Evolutionary conservation across 306 rosid species (phyloP), one percentile per base, ranked within the genome.

Genomic region (Ormosia semicastrata): DNA sequence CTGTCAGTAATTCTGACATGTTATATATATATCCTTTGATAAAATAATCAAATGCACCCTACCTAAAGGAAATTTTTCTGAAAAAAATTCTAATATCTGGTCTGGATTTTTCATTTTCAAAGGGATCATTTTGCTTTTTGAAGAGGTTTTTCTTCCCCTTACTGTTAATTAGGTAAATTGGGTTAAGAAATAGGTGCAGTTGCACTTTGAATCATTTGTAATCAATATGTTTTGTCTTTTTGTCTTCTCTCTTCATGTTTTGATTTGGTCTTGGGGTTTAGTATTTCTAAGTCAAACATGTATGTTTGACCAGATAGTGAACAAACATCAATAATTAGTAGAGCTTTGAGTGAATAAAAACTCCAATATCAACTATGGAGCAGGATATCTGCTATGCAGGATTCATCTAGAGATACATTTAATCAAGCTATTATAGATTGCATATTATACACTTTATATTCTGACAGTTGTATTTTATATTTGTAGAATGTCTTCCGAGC

Each of bases 371-470:
- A n/a, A 4, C 8, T 2, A 33, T 71, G 37, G 15, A 53, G 50
- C 66, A 36, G 50, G 66, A 36, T 18, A 73, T 54, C 33, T 54
- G 18, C 44, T 56, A 18, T 54, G 14, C 6, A 18, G 24, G 13
- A 73, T 56, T 73, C 67, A 73, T 9, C n/a, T 73, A 72, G 63
- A 71, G 33, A 71, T 9, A 73, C 39, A 36, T 36, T 73, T 37
- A 34, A n/a, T n/a, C n/a, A n/a, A n/a, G n/a, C n/a, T n/a, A n/a
- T n/a, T n/a, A n/a, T n/a, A n/a, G n/a, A n/a, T n/a, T n/a, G n/a
- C n/a, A n/a, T n/a, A n/a, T n/a, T n/a, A n/a, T n/a, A n/a, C n/a
- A n/a, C n/a, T n/a, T n/a, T n/a, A n/a, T n/a, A n/a, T n/a, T n/a
- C n/a, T n/a, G n/a, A n/a, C n/a, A n/a, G n/a, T n/a, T n/a, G n/a